A percentile compares a stretch with the other conserved stretches of the same genome.
These are phyloP conservation scores for Elaeis guineensis DNA, from an alignment of 176 grass and related monocot genomes.

Conservation along the genomic window DNA sequence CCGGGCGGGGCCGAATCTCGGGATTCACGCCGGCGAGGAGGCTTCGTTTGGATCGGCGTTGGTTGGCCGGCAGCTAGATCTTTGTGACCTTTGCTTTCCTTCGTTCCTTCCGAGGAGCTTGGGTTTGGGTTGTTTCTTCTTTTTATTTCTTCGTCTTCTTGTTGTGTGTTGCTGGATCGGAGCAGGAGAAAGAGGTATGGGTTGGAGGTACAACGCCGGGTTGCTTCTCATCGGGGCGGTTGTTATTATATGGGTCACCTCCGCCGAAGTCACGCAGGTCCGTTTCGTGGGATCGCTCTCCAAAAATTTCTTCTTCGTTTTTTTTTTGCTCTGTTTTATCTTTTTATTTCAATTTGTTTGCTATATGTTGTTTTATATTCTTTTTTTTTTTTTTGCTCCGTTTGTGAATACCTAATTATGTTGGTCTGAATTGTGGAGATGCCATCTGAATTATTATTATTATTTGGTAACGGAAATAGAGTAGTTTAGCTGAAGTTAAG, in stretches of 20 bases:
- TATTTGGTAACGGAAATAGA: too few species aligned
- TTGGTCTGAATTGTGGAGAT: too few species aligned
- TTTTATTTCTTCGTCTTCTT: not conserved
- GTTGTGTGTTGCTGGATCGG: not conserved
- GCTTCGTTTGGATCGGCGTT: not conserved
- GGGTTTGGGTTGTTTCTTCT: not conserved
- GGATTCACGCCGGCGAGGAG: not conserved
- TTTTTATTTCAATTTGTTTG: too few species aligned
- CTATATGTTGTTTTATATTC: too few species aligned
- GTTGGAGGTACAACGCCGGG: constrained; percentile 59
- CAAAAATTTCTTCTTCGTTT: not conserved
- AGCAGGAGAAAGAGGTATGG: constrained; percentile 21
- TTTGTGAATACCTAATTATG: too few species aligned
- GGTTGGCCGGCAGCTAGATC: not conserved
- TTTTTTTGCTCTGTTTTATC: not conserved
- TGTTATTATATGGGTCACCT: constrained; percentile 92
- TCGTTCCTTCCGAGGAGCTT: not conserved
- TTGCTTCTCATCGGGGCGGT: constrained; percentile 69
- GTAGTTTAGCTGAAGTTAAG: too few species aligned
- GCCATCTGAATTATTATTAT: too few species aligned
- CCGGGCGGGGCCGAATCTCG: not conserved
- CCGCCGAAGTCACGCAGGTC: constrained; percentile 98
- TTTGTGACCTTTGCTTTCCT: not conserved
- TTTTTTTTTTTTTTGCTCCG: too few species aligned
- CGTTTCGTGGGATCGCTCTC: not conserved